Evolutionary conservation across 2,329 filamentous ascomycete species (phyloP).

Genomic region (Pyrenochaeta sp.): DNA sequence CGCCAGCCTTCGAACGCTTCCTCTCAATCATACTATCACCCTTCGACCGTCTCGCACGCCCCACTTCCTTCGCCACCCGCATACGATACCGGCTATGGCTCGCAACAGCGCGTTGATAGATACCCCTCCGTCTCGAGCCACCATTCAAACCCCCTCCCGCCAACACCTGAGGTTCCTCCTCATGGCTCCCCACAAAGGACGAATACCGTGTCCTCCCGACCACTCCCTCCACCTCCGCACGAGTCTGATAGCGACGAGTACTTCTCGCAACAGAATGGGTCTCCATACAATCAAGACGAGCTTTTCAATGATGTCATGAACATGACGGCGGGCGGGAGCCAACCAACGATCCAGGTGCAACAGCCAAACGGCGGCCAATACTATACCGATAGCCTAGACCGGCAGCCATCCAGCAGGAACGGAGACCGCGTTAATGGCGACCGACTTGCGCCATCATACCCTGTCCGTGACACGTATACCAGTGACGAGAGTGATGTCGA

Average conservation of each 20-base stretch:
- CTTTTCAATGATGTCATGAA: slow-evolving; percentile 66
- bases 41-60: slow-evolving; percentile 40
- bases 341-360: slow-evolving; percentile 49
- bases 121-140: slow-evolving; percentile 43
- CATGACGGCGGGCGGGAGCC: slow-evolving; percentile 48
- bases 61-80: slow-evolving; percentile 46
- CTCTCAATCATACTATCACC: slow-evolving; percentile 39
- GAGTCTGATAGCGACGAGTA: slow-evolving; percentile 56
- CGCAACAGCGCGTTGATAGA: slow-evolving; percentile 39
- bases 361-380: slow-evolving; percentile 44
- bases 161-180: slow-evolving; percentile 61
- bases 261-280: slow-evolving; percentile 46
- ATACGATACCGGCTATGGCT: slow-evolving; percentile 40
- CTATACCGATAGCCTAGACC: slow-evolving; percentile 30
- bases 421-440: slow-evolving; percentile 57
- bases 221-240: slow-evolving; percentile 67
- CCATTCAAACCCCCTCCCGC: slow-evolving; percentile 52
- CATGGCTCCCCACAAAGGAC: slow-evolving; percentile 59
- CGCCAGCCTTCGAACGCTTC: slow-evolving; percentile 39
- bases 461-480: slow-evolving; percentile 37
- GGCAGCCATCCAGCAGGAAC: slow-evolving; percentile 38
- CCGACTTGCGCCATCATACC: slow-evolving; percentile 51
- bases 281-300: slow-evolving; percentile 60
- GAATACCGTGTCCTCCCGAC: slow-evolving; percentile 64
- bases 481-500: slow-evolving; percentile 87